These are phyloP conservation scores for Globisporangium cederbergense DNA, from an alignment of 352 stramenopile genomes.

Conservation along the genomic window DNA sequence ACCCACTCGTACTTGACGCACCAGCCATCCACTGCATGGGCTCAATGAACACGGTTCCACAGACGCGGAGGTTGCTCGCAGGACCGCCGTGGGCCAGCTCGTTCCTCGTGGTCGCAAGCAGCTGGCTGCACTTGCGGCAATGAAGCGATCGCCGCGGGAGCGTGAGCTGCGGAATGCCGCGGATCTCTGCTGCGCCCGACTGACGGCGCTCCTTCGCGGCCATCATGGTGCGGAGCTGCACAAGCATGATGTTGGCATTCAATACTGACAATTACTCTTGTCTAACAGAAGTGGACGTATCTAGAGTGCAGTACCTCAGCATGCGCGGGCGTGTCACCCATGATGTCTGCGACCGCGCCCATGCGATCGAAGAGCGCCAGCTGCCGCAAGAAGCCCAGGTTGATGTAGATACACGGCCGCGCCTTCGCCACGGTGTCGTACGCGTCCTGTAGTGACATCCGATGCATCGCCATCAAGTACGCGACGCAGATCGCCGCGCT, in stretches of 20 bases:
- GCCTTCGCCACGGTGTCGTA: slow-evolving; percentile 60
- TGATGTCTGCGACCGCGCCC: slow-evolving; percentile 32
- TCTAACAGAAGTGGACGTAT: not conserved
- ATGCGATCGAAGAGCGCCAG: slow-evolving; percentile 70
- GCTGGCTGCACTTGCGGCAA: slow-evolving; percentile 61
- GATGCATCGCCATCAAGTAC: slow-evolving; percentile 56
- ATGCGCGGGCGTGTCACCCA: slow-evolving; percentile 50
- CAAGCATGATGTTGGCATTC: not conserved
- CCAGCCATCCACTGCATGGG: slow-evolving; percentile 66
- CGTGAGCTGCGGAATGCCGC: slow-evolving; percentile 22
- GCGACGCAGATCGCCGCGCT: slow-evolving; percentile 72
- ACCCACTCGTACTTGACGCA: not conserved
- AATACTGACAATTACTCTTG: not conserved
- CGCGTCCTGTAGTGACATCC: slow-evolving; percentile 35
- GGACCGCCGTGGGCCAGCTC: slow-evolving; percentile 24
- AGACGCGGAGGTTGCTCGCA: not conserved
- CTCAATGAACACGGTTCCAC: slow-evolving; percentile 47
- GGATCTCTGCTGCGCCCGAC: slow-evolving; percentile 22
- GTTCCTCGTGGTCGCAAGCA: slow-evolving; percentile 48
- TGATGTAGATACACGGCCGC: slow-evolving; percentile 77
- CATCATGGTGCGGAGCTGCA: slow-evolving; percentile 47
- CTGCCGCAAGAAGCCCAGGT: slow-evolving; percentile 66
- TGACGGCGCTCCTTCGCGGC: slow-evolving; percentile 33
- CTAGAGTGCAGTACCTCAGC: slow-evolving; percentile 26
- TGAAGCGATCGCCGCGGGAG: slow-evolving; percentile 22